phyloP scores from a whole-genome alignment of 108 stramenopile species.

The Phaeodactylum tricornutum region DNA sequence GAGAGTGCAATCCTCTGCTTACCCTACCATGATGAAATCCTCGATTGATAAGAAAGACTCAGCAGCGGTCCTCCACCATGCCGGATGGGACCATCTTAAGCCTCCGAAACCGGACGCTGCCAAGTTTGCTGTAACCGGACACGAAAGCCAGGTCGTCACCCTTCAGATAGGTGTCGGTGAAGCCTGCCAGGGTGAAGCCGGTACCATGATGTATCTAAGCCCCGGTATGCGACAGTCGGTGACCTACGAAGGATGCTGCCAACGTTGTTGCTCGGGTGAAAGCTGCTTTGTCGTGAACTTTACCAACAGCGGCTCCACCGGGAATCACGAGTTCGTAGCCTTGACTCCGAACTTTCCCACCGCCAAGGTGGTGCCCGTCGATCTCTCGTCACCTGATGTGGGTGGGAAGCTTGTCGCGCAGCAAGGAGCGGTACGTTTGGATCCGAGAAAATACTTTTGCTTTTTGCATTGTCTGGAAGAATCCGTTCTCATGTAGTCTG shows the following conservation, averaged over 20 bases:
- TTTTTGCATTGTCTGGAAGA: not conserved
- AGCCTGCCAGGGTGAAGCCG: conserved; percentile 37
- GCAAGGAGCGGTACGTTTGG: conserved; percentile 12
- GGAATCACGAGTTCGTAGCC: conserved; percentile 20
- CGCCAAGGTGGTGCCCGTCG: conserved; percentile 46
- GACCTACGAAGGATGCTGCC: conserved; percentile 21
- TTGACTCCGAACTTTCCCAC: conserved; percentile 37
- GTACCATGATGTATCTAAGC: conserved; percentile 43
- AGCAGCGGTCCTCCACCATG: conserved; percentile 15
- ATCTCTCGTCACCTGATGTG: conserved; percentile 17
- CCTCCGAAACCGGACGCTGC: conserved; percentile 1
- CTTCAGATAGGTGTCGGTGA: conserved; percentile 24
- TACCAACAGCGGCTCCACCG: conserved; percentile 4
- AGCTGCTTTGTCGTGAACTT: conserved; percentile 34
- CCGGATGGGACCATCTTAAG: conserved; percentile 29
- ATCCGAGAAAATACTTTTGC: not conserved
- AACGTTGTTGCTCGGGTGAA: conserved; percentile 35
- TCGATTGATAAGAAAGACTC: conserved; percentile 14
- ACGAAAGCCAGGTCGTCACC: conserved; percentile 29
- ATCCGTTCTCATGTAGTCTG: too few species aligned
- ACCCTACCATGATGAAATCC: conserved; percentile 4
- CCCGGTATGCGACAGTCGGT: conserved; percentile 10
- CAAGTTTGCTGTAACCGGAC: conserved; percentile 20
- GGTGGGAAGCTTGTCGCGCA: conserved; percentile 27
- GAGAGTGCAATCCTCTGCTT: conserved; percentile 1